Conservation (phyloP, 208 protist genomes). For the Spironucleus salmonicida region DNA sequence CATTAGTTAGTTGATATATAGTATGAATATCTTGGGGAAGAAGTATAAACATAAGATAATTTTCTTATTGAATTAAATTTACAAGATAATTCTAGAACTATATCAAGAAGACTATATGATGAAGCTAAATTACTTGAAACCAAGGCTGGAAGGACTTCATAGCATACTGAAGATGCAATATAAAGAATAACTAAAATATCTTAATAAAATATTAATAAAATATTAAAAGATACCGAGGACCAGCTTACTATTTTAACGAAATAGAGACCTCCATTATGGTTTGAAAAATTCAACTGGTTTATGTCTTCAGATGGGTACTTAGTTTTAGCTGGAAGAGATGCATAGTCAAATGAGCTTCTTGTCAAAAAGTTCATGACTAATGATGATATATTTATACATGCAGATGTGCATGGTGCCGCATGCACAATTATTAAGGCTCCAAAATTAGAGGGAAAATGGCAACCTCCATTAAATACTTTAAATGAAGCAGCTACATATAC, state of each 20-base stretch:
- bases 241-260: not conserved
- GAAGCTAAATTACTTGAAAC: not conserved
- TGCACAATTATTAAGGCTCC: constrained; percentile 71
- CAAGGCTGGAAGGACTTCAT: not conserved
- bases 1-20: not conserved
- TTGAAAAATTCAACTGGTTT: constrained; percentile 93
- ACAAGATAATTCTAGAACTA: not conserved
- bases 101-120: not conserved
- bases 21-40: not conserved
- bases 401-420: constrained; percentile 71
- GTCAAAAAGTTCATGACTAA: constrained; percentile 48
- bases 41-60: not conserved
- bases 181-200: not conserved
- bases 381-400: constrained; percentile 82
- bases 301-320: constrained; percentile 77
- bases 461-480: constrained; percentile 55
- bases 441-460: not conserved
- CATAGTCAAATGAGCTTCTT: constrained; percentile 80
- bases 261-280: constrained; percentile 67
- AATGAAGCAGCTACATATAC: constrained; percentile 66
- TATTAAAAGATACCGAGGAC: not conserved
- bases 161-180: not conserved
- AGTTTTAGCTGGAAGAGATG: constrained; percentile 71
- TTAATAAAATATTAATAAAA: not conserved
- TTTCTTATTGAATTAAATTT: not conserved